Evolutionary conservation across 164 flowering plant genomes (phyloP).

Genomic region (Stephania japonica): DNA sequence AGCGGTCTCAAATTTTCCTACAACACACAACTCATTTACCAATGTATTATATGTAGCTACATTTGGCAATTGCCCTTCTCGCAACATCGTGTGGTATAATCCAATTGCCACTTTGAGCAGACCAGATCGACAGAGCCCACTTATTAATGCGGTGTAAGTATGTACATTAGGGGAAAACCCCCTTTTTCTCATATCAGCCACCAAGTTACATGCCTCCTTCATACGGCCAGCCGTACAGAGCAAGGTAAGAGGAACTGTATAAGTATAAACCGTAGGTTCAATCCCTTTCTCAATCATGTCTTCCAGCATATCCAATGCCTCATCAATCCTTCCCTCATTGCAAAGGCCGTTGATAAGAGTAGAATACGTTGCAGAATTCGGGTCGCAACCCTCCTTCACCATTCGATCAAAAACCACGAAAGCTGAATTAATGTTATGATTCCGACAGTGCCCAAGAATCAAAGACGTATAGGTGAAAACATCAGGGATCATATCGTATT

Average conservation of each 20-base stretch:
- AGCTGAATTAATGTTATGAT: slow-evolving; percentile 44
- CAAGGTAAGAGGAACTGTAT: slow-evolving; percentile 50
- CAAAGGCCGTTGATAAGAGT: slow-evolving; percentile 70
- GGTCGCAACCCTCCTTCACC: slow-evolving; percentile 55
- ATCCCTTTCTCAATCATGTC: slow-evolving; percentile 61
- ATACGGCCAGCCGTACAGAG: slow-evolving; percentile 48
- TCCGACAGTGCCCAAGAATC: slow-evolving; percentile 75
- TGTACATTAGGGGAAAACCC: slow-evolving; percentile 64
- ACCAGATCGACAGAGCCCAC: slow-evolving; percentile 46
- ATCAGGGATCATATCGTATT: slow-evolving; percentile 49
- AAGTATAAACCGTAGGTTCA: slow-evolving; percentile 64
- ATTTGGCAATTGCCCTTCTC: slow-evolving; percentile 51
- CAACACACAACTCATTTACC: slow-evolving; percentile 49
- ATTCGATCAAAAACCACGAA: slow-evolving; percentile 49
- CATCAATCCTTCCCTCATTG: slow-evolving; percentile 51
- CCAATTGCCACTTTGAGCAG: slow-evolving; percentile 52
- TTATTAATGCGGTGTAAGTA: slow-evolving; percentile 63
- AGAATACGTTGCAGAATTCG: slow-evolving; percentile 62
- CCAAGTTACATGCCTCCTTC: slow-evolving; percentile 46
- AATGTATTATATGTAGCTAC: slow-evolving; percentile 58
- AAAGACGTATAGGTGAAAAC: slow-evolving; percentile 66
- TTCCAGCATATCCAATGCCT: slow-evolving; percentile 54
- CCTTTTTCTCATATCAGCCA: slow-evolving; percentile 45
- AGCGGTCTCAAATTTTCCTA: slow-evolving; percentile 38
- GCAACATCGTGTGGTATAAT: slow-evolving; percentile 58